Base-by-base conservation (phyloP, 306 rosid species). In the Quercus cerris region DNA sequence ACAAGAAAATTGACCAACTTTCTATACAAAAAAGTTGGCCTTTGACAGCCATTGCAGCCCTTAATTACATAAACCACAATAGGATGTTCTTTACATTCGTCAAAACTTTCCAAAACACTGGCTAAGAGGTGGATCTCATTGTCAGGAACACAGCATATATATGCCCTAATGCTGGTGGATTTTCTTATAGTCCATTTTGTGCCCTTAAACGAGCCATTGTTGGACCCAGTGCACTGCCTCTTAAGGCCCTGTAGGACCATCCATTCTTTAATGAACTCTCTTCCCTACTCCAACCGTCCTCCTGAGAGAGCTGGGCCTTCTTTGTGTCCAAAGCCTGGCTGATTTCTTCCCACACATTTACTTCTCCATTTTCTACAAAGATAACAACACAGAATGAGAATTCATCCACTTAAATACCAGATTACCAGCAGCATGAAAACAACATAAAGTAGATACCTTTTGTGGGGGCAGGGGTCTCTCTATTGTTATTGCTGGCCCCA, bases 141-240 rank as follows among this genome's bases (percentile, higher is more conserved):
- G 73, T 64, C 52, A 17, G 69, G 56, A 55, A 51, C 81, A 44
- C 49, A 12, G 31, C 79, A 55, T 56, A 67, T 30, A 82, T 44
- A 12, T 44, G 67, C 73, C 68, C 74, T 54, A 35, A 30, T 46
- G 71, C 62, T 51, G 69, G 71, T 76, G 73, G 57, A 69, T 75
- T 74, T 85, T 75, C 83, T 83, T 81, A 81, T 17, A 90, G 85
- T 76, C 79, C 97, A 38, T 88, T 90, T 74, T 91, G 91, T 5
- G 90, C 84, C 81, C 97, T 86, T 84, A 91, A 84, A 74, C 67
- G 59, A 61, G 92, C 92, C 92, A 96, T 85, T 58, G 91, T 88
- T 44, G 96, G 99, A 85, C 97, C 98, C 76, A 96, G 81, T 30
- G 98, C 97, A 35, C 98, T 88, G 86, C 97, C 85, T 80, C 97